phyloP scores from a whole-genome alignment of 129 eudicot species.

The Artemisia tridentata region DNA sequence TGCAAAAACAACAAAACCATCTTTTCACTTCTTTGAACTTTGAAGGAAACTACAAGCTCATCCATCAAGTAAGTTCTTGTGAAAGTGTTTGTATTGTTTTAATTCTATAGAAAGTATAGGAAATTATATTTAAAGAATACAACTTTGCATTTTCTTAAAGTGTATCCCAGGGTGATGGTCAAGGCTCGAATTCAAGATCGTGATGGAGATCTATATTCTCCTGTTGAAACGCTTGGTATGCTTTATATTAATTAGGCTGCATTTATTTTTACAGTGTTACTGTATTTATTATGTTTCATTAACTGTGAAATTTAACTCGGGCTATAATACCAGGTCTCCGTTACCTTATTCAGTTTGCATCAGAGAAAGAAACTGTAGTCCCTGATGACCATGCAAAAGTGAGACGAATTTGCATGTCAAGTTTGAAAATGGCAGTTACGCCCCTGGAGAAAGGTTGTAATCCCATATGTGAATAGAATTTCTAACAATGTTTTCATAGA shows the following conservation, averaged over 20 bases:
- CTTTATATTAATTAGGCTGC: background rate
- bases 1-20: slow-evolving; percentile 2
- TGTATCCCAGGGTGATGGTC: slow-evolving; percentile 13
- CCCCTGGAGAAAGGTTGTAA: slow-evolving; percentile 22
- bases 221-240: slow-evolving; percentile 21
- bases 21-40: background rate
- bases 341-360: slow-evolving; percentile 13
- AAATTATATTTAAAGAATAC: background rate
- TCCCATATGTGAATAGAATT: background rate
- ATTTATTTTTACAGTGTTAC: background rate
- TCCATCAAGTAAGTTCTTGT: slow-evolving; percentile 30
- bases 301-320: background rate
- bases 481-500: background rate
- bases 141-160: slow-evolving; percentile 13
- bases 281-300: background rate
- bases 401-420: slow-evolving; percentile 24
- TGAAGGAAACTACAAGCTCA: background rate
- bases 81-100: background rate
- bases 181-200: slow-evolving; percentile 12
- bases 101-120: background rate
- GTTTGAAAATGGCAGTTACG: background rate
- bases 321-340: slow-evolving; percentile 20
- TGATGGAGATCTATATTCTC: slow-evolving; percentile 7
- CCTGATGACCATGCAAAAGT: slow-evolving; percentile 7
- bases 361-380: slow-evolving; percentile 7